Conservation (phyloP, 495 filamentous ascomycete species). For the Neurospora sp. region DNA sequence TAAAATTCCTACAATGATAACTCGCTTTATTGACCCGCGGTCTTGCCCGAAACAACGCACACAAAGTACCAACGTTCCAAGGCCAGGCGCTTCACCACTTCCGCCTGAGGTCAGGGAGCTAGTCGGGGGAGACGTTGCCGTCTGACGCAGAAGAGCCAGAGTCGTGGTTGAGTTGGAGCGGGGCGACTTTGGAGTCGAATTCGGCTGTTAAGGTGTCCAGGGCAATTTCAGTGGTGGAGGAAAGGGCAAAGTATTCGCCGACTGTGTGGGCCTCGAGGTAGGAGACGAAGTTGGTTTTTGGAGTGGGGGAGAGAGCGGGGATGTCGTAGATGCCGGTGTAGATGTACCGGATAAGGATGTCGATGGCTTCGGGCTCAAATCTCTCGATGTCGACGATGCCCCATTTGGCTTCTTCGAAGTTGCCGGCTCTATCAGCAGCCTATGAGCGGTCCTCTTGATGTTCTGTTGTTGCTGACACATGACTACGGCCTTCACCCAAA, state of each 20-base stretch:
- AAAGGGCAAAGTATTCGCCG: constrained; percentile 17
- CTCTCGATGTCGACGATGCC: constrained; percentile 11
- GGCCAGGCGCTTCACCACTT: too few relatives aligned
- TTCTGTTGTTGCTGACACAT: too few relatives aligned
- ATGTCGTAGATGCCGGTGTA: constrained; percentile 19
- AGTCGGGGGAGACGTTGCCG: background rate
- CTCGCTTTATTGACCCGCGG: too few relatives aligned
- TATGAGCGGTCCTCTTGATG: too few relatives aligned
- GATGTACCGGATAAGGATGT: constrained; percentile 16
- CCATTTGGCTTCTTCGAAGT: constrained; percentile 14
- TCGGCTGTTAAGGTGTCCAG: constrained; percentile 10
- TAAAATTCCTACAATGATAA: too few relatives aligned
- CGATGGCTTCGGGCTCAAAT: constrained; percentile 12
- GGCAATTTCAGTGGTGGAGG: constrained; percentile 8
- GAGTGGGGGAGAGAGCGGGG: background rate
- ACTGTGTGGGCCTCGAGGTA: constrained; percentile 17
- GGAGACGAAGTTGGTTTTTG: constrained; percentile 13
- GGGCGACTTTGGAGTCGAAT: constrained; percentile 8
- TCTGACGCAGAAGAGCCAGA: background rate
- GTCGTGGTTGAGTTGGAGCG: constrained; percentile 11
- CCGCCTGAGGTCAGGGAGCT: constrained; percentile 12
- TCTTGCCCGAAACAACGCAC: too few relatives aligned
- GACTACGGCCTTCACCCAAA: too few relatives aligned
- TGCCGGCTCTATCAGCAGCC: background rate
- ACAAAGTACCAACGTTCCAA: too few relatives aligned